These are phyloP conservation scores for Phaffia australis DNA, from an alignment of 768 basidiomycete genomes.

Conservation along the genomic window DNA sequence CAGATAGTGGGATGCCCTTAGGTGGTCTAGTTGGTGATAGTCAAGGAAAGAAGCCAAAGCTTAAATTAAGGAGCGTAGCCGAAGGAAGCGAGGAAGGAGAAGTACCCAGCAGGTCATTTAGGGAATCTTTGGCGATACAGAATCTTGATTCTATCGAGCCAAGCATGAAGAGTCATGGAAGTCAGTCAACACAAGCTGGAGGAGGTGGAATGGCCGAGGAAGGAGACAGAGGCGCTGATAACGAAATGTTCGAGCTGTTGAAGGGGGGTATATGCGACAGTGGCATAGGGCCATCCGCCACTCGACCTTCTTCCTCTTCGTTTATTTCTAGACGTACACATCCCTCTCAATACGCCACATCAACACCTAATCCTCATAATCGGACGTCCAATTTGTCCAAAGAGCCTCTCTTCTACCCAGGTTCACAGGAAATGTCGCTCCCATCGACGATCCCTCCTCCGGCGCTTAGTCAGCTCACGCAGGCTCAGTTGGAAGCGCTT, in stretches of 20 bases:
- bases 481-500: conserved; percentile 2
- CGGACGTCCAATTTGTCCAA: background rate
- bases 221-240: too few species aligned
- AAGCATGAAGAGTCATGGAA: too few species aligned
- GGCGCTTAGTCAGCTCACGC: conserved; percentile 7
- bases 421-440: conserved; percentile 4
- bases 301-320: background rate
- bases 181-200: too few species aligned
- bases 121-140: too few species aligned
- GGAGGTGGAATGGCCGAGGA: too few species aligned
- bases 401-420: conserved; percentile 7
- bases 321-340: background rate
- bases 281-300: background rate
- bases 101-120: too few species aligned
- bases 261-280: background rate
- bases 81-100: background rate
- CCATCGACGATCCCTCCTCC: background rate
- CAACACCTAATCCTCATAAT: background rate
- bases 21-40: background rate
- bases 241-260: background rate
- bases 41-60: conserved; percentile 2
- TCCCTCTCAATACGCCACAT: background rate
- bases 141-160: too few species aligned
- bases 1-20: background rate
- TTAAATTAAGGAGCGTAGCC: background rate